Base-by-base conservation (phyloP, 2,329 filamentous ascomycete genomes). In the Colletotrichum cereale region DNA sequence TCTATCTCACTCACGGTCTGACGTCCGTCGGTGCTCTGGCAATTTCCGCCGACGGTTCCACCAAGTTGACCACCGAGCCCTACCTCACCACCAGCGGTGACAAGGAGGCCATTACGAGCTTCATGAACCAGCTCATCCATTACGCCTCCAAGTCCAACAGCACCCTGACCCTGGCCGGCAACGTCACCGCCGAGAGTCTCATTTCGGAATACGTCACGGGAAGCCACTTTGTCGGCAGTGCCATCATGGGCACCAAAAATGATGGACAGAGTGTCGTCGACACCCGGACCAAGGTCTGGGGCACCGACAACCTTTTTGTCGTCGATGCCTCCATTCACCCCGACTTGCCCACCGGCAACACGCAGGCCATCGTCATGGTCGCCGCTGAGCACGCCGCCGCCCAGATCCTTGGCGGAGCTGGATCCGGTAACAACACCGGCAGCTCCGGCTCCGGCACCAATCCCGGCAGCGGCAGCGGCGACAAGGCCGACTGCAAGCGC, bases 301-400 rank as follows among this genome's bases (percentile, higher is more conserved):
- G 88, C 55, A 90, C 86, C 0, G 86, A 89, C 68, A 90, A 90
- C 78, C 80, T 90, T 53, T 90, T 89, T 75, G 86, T 90, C 16
- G 86, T 91, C 3, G 89, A 91, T 72, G 89, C 87, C 0, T 86
- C 86, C 26, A 88, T 91, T 72, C 90, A 90, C 80, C 89, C 90
- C 0, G 89, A 78, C 60, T 52, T 74, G 52, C 67, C 73, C 5
- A 74, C 73, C 2, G 73, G 73, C n/a, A 74, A 74, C 73, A 73
- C 73, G 18, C 71, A 73, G 52, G 73, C 73, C 56, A 74, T 74
- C 42, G 71, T 74, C 50, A 73, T 74, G 71, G 73, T 74, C 31
- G 73, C 73, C 11, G 71, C 71, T 6, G 73, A 74, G 50, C 71
- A 71, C 55, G 73, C 73, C 16, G 73, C 71, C 5, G 60, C 69